A percentile compares a stretch with the other conserved stretches of the same genome.
phyloP scores from a whole-genome alignment of 139 green algal genomes.

The Diplosphaera chodatii region DNA sequence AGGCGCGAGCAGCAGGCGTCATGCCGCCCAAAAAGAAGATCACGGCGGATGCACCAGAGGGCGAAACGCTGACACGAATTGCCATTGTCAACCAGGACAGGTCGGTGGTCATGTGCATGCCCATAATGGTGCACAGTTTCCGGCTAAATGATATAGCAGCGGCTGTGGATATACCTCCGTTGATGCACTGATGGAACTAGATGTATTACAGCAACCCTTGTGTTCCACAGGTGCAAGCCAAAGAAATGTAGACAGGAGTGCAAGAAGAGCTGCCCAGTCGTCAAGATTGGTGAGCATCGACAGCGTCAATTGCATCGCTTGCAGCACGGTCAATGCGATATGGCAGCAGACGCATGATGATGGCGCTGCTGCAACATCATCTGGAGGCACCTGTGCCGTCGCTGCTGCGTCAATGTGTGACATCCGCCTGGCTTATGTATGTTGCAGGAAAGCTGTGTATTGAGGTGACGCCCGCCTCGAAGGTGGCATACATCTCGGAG shows the following conservation, averaged over 20 bases:
- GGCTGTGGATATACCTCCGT: neutral
- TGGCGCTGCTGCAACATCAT: too few species aligned
- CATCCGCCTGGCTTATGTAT: too few species aligned
- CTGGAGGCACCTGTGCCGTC: too few species aligned
- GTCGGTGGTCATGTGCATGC: conserved; percentile 27
- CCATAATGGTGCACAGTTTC: neutral
- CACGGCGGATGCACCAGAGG: conserved; percentile 42
- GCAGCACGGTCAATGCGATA: too few species aligned
- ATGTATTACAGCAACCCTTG: too few species aligned
- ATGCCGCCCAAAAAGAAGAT: conserved; percentile 80
- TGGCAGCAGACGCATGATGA: too few species aligned
- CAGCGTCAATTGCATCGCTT: too few species aligned
- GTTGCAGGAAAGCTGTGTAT: conserved; percentile 97
- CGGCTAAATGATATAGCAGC: too few species aligned
- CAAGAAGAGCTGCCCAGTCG: conserved; percentile 97
- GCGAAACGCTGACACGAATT: conserved; percentile 91
- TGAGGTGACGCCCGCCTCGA: conserved; percentile 80
- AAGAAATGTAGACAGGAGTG: conserved; percentile 99
- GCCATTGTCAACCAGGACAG: conserved; percentile 92
- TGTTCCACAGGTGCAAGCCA: conserved; percentile 94
- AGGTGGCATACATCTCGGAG: conserved; percentile 94
- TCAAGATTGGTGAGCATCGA: conserved; percentile 85
- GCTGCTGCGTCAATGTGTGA: too few species aligned
- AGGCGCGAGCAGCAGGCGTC: neutral
- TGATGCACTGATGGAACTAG: neutral